These are phyloP conservation scores for Umbilicus rupestris DNA, from an alignment of 164 flowering plant genomes.

Conservation along the genomic window DNA sequence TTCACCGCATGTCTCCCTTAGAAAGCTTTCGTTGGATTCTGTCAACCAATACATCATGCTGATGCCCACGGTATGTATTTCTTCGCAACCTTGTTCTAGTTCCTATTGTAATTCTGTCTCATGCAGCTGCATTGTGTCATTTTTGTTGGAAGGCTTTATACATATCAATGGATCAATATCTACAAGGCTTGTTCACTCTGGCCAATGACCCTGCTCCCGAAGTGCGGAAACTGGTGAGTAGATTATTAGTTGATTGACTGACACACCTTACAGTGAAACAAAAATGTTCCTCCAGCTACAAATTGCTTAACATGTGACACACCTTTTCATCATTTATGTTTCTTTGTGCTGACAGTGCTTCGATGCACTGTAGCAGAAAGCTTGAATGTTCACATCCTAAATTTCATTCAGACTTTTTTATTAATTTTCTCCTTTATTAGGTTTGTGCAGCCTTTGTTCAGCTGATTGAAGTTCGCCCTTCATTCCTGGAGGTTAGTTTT, in stretches of 20 bases:
- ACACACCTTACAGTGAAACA: not conserved
- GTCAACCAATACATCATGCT: conserved; percentile 87
- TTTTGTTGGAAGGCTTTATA: conserved; percentile 53
- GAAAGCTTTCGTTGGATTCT: conserved; percentile 84
- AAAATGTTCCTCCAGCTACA: not conserved
- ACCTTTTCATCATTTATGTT: not conserved
- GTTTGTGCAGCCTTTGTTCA: conserved; percentile 96
- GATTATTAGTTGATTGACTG: conserved; percentile 3
- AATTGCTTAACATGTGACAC: not conserved
- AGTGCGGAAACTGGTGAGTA: conserved; percentile 87
- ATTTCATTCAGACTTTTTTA: conserved; percentile 8
- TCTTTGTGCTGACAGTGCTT: not conserved
- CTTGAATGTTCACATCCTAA: not conserved
- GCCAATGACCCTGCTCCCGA: conserved; percentile 76
- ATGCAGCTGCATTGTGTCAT: not conserved
- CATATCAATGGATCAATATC: conserved; percentile 80
- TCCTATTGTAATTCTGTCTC: conserved; percentile 4
- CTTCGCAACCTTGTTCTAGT: not conserved
- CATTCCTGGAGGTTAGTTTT: conserved; percentile 68
- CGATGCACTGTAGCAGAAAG: not conserved
- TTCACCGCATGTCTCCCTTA: conserved; percentile 72
- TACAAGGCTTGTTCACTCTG: conserved; percentile 88
- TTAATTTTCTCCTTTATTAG: conserved; percentile 26
- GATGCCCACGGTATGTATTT: conserved; percentile 79
- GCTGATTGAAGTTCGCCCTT: conserved; percentile 77